phyloP scores from a whole-genome alignment of 2,329 filamentous ascomycete genomes.

The Apiospora saccharicola region DNA sequence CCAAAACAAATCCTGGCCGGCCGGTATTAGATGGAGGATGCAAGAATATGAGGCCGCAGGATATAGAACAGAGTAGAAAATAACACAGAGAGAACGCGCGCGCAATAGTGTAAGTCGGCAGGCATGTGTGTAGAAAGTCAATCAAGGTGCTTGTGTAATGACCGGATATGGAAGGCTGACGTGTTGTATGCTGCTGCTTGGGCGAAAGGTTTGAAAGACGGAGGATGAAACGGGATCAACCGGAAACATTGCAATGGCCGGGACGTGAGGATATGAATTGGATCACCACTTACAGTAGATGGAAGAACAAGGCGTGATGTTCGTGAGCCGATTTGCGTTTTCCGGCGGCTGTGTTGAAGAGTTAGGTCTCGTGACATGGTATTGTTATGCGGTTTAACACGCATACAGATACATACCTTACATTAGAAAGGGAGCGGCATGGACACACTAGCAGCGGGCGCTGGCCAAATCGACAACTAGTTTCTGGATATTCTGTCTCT shows the following conservation, averaged over 20 bases:
- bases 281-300: conserved; percentile 18
- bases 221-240: conserved; percentile 23
- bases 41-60: no score
- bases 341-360: conserved; percentile 1
- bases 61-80: background rate
- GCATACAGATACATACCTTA: background rate
- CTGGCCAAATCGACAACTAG: background rate
- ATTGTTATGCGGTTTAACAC: conserved; percentile 10
- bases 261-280: background rate
- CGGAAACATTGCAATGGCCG: conserved; percentile 20
- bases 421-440: conserved; percentile 15
- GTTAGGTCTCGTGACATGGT: conserved; percentile 13
- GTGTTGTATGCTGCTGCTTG: conserved; percentile 18
- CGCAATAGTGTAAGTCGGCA: background rate
- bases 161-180: conserved; percentile 21
- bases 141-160: conserved; percentile 7
- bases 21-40: background rate
- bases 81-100: background rate
- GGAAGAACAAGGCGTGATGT: background rate
- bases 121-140: background rate
- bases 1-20: conserved; percentile 1
- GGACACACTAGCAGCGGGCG: background rate
- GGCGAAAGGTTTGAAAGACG: background rate
- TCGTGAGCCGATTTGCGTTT: background rate
- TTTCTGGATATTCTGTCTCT: background rate